Base-by-base conservation (phyloP, 768 basidiomycete species). In the Mycena indigotica region DNA sequence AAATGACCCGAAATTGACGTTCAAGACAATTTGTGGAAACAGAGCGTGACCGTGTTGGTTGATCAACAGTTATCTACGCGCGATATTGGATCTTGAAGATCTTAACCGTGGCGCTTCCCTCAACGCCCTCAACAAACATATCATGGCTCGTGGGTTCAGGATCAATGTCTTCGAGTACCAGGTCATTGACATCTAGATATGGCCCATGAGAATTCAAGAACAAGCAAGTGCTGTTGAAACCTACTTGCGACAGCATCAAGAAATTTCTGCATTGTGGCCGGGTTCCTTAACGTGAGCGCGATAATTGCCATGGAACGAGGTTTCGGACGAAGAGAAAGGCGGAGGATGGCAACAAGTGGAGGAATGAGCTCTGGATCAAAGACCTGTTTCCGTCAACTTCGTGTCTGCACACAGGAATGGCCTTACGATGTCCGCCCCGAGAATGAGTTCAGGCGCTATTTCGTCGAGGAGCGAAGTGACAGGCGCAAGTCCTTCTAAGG, bases 361-460 rank as follows among this genome's bases (percentile, higher is more conserved):
- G 82, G 80, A 44, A 90, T 80, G 38, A 91, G 71, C 10, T 66
- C 66, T 6, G 86, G 85, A 64, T 91, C 88, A 64, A 85, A 92
- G 5, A 88, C 84, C 89, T 91, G 57, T 23, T 26, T 15, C 10
- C 35, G 35, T n/a, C 35, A 38, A 44, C 5, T 8, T 23, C 12
- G 41, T 8, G 8, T 13, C 12, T 16, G 41, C 12, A 44, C 8
- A 8, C 13, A 13, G n/a, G 41, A 51, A 10, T 32, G 25, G 17
- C 41, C 41, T 16, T 44, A 44, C 41, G 46, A 91, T 75, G 66
- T 93, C 91, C 39, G 91, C 86, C 6, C 91, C 90, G 1, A 93
- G 65, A 32, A 93, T 74, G 6, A 91, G 53, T 49, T 89, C 84
- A 2, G 82, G 75, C 5, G 75, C 67, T 15, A 81, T 72, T 19